phyloP scores from a whole-genome alignment of 129 eudicot species.

The Dittrichia graveolens region DNA sequence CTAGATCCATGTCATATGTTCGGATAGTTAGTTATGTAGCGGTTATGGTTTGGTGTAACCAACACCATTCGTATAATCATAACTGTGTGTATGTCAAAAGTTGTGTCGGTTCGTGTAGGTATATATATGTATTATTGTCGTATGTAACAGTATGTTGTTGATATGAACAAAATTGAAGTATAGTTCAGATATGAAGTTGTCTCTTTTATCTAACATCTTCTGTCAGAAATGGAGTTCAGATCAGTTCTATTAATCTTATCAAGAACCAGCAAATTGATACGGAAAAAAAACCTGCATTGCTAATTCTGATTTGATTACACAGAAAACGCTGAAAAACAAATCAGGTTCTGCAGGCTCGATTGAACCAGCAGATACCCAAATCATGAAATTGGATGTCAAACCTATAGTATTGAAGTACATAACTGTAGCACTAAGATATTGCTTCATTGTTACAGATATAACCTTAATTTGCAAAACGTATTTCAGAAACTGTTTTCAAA shows the following conservation, averaged over 20 bases:
- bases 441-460: not conserved
- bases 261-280: not conserved
- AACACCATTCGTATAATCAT: no score
- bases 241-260: not conserved
- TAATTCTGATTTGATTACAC: slow-evolving; percentile 7
- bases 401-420: not conserved
- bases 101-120: no score
- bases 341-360: slow-evolving; percentile 11
- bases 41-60: no score
- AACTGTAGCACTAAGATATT: not conserved
- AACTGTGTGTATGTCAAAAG: no score
- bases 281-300: not conserved
- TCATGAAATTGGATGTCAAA: slow-evolving; percentile 19
- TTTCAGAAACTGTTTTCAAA: not conserved
- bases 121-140: no score
- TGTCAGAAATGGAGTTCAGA: not conserved
- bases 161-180: no score
- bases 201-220: no score
- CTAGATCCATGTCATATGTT: no score
- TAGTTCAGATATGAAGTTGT: no score
- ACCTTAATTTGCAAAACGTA: not conserved
- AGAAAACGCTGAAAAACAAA: not conserved
- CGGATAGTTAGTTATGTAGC: no score
- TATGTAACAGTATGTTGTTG: no score
- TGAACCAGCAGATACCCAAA: slow-evolving; percentile 17